phyloP scores from a whole-genome alignment of 2,329 filamentous ascomycete species.

The Hymenoscyphus albidus region DNA sequence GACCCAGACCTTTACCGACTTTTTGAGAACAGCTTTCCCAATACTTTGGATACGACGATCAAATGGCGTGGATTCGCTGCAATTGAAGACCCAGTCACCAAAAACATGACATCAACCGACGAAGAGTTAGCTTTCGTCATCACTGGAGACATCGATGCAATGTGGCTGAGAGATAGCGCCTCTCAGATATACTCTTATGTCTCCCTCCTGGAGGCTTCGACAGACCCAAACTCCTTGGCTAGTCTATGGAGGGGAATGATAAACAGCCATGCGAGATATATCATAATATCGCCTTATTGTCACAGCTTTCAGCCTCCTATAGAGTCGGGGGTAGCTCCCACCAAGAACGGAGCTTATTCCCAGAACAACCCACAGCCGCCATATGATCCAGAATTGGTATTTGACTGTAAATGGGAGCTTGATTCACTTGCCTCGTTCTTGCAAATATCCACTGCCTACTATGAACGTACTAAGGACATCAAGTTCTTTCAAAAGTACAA shows the following conservation, averaged over 20 bases:
- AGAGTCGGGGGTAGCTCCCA: conserved; percentile 62
- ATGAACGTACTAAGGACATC: conserved; percentile 65
- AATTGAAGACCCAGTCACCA: conserved; percentile 37
- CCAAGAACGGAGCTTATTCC: conserved; percentile 55
- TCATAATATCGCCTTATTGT: conserved; percentile 74
- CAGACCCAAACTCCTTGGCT: conserved; percentile 55
- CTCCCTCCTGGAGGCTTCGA: conserved; percentile 54
- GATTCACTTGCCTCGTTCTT: conserved; percentile 87
- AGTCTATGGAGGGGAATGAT: conserved; percentile 66
- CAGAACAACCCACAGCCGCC: conserved; percentile 62
- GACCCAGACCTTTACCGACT: conserved; percentile 72
- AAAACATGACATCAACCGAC: conserved; percentile 36
- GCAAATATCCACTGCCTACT: conserved; percentile 74
- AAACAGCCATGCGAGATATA: conserved; percentile 66
- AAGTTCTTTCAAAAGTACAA: conserved; percentile 68
- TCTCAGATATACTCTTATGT: conserved; percentile 70
- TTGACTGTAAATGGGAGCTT: conserved; percentile 95
- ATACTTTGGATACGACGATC: conserved; percentile 70
- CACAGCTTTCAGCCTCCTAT: conserved; percentile 85
- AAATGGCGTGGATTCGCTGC: conserved; percentile 60
- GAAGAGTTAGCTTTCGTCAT: conserved; percentile 62
- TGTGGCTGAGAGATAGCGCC: conserved; percentile 85
- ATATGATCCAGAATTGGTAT: conserved; percentile 68
- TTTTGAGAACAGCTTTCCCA: conserved; percentile 70
- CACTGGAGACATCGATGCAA: conserved; percentile 67